A percentile compares a stretch with the other conserved stretches of the same genome.
These are phyloP conservation scores for Russula vinacea DNA, from an alignment of 768 basidiomycete species.

Conservation along the genomic window DNA sequence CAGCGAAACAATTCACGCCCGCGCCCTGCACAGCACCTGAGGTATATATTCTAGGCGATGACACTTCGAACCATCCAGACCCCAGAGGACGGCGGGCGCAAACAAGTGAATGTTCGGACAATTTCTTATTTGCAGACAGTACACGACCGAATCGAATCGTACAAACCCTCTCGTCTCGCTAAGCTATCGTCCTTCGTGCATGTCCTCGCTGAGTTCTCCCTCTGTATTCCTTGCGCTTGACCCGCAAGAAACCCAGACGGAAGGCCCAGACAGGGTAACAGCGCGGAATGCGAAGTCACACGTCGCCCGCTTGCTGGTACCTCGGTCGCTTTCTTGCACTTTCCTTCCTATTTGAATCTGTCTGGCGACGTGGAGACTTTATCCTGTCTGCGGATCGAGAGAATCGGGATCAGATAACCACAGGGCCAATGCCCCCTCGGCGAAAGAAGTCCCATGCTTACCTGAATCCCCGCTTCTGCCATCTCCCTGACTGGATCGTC, in stretches of 20 bases:
- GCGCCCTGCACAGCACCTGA: too few relatives aligned
- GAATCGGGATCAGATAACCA: background rate
- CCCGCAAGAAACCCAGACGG: background rate
- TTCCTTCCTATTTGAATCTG: too few relatives aligned
- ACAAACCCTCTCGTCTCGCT: background rate
- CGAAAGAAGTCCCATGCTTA: background rate
- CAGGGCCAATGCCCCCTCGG: background rate
- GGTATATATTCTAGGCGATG: too few relatives aligned
- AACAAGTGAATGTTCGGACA: too few relatives aligned
- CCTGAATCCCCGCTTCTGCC: background rate
- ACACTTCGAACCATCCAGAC: too few relatives aligned
- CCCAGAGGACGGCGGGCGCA: too few relatives aligned
- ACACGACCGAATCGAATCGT: background rate
- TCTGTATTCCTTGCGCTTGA: background rate
- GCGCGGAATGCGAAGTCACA: background rate
- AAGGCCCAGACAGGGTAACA: background rate
- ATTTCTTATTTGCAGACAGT: too few relatives aligned
- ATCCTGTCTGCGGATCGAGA: too few relatives aligned
- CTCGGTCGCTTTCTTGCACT: background rate
- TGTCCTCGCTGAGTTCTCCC: slow-evolving; percentile 1
- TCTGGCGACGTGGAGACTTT: background rate
- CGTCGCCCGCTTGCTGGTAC: background rate
- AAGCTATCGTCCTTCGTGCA: too few relatives aligned
- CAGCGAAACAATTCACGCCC: too few relatives aligned
- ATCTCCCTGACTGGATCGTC: background rate